Conservation (phyloP, 371 early-diverging fungal species). For the Mortierella sp. region DNA sequence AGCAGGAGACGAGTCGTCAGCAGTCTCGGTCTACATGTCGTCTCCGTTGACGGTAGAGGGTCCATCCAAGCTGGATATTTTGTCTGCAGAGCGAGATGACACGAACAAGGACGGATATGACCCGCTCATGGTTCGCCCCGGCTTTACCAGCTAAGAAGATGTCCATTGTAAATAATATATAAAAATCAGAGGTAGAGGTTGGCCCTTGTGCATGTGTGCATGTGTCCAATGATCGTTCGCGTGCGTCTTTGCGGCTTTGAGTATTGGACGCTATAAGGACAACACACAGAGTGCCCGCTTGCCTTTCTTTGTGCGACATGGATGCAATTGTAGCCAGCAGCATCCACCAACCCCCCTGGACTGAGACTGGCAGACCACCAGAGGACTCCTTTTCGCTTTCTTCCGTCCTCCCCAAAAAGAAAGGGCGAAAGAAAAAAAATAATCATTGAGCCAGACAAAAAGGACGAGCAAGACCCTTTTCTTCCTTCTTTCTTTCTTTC, state of each 20-base stretch:
- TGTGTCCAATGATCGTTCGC: background rate
- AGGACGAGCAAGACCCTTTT: background rate
- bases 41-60: constrained; percentile 8
- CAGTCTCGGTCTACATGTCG: background rate
- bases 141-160: constrained; percentile 37
- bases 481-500: background rate
- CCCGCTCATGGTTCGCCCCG: constrained; percentile 53
- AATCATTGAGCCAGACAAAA: background rate
- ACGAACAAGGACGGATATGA: constrained; percentile 51
- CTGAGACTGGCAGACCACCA: background rate
- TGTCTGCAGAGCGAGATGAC: constrained; percentile 20
- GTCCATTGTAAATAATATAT: background rate
- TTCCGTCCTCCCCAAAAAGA: background rate
- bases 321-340: background rate
- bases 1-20: constrained; percentile 12
- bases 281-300: background rate
- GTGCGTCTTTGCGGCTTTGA: background rate
- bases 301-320: background rate
- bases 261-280: background rate
- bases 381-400: background rate
- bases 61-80: constrained; percentile 12
- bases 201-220: background rate
- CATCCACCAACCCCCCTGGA: background rate
- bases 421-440: background rate
- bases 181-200: background rate